Evolutionary conservation across 331 rosid genomes (phyloP).

Genomic region (Cucumis variabilis): DNA sequence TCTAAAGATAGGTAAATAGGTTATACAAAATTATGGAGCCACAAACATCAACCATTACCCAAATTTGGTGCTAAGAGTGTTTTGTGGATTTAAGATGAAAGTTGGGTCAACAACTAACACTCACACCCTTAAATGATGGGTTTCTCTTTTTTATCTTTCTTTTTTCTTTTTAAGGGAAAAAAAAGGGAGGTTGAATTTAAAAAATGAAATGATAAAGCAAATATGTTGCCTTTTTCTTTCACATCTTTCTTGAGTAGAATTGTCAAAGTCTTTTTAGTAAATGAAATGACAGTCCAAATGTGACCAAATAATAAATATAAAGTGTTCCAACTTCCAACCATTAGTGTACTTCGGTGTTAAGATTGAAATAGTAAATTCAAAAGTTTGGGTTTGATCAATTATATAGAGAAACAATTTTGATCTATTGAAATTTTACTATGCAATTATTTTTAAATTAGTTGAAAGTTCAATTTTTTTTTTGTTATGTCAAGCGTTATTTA

Average conservation of each 20-base stretch:
- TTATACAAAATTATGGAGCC: too few species aligned
- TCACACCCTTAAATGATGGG: background rate
- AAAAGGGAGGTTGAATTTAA: background rate
- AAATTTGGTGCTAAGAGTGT: background rate
- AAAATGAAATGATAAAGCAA: background rate
- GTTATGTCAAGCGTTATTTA: too few species aligned
- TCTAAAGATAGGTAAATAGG: too few species aligned
- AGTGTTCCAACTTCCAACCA: background rate
- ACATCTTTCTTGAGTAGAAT: background rate
- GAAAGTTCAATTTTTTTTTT: background rate
- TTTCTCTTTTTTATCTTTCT: too few species aligned
- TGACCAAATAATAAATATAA: background rate
- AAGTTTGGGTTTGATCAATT: background rate
- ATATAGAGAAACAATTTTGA: background rate
- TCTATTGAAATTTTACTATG: background rate
- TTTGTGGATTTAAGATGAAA: background rate
- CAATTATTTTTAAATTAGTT: background rate
- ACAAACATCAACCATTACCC: background rate
- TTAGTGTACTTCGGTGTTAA: background rate
- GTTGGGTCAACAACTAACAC: background rate
- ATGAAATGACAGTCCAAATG: background rate
- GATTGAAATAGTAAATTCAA: background rate
- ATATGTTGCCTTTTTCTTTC: too few species aligned
- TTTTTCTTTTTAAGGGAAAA: too few species aligned
- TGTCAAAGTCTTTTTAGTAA: background rate